phyloP scores from a whole-genome alignment of 2,329 filamentous ascomycete genomes.

The Fusarium algeriense region DNA sequence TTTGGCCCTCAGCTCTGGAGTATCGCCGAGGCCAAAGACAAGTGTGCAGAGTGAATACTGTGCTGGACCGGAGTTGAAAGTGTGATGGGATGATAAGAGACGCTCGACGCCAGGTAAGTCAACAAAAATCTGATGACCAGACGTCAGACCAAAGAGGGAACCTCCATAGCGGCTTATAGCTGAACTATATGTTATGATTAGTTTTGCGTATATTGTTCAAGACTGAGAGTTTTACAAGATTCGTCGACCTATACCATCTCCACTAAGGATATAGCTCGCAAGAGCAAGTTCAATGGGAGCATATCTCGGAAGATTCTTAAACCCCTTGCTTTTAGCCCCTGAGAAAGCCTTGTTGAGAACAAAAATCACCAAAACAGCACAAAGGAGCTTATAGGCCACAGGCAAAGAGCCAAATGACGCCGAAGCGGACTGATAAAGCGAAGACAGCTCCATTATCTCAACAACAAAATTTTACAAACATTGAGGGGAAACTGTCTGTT shows the following conservation, averaged over 20 bases:
- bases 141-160: conserved; percentile 41
- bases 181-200: conserved; percentile 3
- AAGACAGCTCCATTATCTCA: not conserved
- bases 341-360: not conserved
- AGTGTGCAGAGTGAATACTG: conserved; percentile 30
- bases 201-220: not conserved
- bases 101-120: conserved; percentile 35
- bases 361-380: not conserved
- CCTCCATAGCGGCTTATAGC: conserved; percentile 22
- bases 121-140: conserved; percentile 29
- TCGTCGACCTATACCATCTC: conserved; percentile 23
- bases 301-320: conserved; percentile 12
- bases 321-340: not conserved
- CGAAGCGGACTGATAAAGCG: not conserved
- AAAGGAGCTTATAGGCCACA: not conserved
- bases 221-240: conserved; percentile 10
- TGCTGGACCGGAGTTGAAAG: conserved; percentile 13
- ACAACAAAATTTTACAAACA: not conserved
- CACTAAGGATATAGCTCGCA: conserved; percentile 20
- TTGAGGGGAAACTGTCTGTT: not conserved
- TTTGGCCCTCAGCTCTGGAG: conserved; percentile 15
- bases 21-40: conserved; percentile 30
- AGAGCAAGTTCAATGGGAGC: conserved; percentile 29
- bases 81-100: conserved; percentile 25
- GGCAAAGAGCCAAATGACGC: not conserved